Evolutionary conservation across 495 filamentous ascomycete species (phyloP).

Genomic region (Xylaria nigripes): DNA sequence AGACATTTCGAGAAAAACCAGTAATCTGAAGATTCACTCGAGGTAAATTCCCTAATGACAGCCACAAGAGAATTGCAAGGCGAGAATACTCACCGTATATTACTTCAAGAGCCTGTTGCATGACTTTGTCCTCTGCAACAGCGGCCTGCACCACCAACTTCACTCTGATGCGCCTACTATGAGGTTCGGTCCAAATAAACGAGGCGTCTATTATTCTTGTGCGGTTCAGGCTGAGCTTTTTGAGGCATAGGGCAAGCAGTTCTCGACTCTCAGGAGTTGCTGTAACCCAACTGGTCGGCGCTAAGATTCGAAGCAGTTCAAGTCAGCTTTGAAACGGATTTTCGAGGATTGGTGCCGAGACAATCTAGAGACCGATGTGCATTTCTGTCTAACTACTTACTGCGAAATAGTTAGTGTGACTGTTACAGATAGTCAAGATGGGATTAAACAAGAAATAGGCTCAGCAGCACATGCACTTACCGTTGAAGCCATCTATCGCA

Average conservation of each 20-base stretch:
- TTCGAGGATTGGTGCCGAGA: neutral
- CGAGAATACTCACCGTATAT: constrained; percentile 46
- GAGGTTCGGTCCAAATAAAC: constrained; percentile 98
- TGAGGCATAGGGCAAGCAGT: constrained; percentile 78
- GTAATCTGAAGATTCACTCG: too few relatives aligned
- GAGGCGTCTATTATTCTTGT: constrained; percentile 88
- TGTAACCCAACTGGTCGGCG: constrained; percentile 74
- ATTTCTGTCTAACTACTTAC: neutral
- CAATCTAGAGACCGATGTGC: neutral
- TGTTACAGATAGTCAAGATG: neutral
- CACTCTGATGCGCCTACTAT: constrained; percentile 80
- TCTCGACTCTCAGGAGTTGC: constrained; percentile 81
- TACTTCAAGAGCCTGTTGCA: constrained; percentile 93
- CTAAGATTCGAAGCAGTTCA: neutral
- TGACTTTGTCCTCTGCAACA: constrained; percentile 63
- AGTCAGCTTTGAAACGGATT: neutral
- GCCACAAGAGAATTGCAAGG: too few relatives aligned
- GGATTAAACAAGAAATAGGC: neutral
- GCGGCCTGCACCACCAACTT: constrained; percentile 82
- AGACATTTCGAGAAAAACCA: too few relatives aligned
- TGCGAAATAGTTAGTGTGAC: constrained; percentile 1
- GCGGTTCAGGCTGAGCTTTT: constrained; percentile 74
- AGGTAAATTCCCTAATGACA: too few relatives aligned
- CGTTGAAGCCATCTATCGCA: constrained; percentile 89
- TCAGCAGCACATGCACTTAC: neutral